Percentiles rank a stretch among this genome's conserved stretches.
Evolutionary conservation across 2,329 filamentous ascomycete species (phyloP).

Genomic region (Biscogniauxia mediterranea): DNA sequence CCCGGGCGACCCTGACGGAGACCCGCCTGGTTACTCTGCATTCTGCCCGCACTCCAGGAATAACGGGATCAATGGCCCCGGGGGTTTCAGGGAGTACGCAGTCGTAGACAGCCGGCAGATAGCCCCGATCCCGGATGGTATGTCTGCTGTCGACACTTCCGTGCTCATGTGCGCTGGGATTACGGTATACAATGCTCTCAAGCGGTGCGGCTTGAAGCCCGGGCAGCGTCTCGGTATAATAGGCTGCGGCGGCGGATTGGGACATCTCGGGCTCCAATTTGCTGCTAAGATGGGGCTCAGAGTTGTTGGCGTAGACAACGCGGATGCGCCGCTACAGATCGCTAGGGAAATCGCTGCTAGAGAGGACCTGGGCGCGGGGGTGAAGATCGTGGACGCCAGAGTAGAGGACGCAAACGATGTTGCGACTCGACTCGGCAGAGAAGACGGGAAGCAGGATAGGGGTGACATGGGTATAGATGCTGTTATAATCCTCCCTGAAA

Average conservation of each 20-base stretch:
- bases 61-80: constrained; percentile 26
- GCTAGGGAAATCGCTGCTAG: constrained; percentile 31
- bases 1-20: constrained; percentile 28
- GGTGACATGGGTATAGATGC: constrained; percentile 45
- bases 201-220: constrained; percentile 30
- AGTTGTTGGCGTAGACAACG: constrained; percentile 38
- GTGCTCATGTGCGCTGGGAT: constrained; percentile 44
- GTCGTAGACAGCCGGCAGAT: constrained; percentile 41
- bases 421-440: constrained; percentile 30
- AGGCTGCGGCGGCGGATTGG: constrained; percentile 35
- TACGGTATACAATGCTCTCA: constrained; percentile 41
- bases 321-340: constrained; percentile 34
- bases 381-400: constrained; percentile 40
- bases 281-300: constrained; percentile 32
- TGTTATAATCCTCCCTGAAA: constrained; percentile 45
- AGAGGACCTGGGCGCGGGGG: constrained; percentile 27
- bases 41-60: constrained; percentile 33
- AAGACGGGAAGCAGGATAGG: constrained; percentile 32
- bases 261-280: constrained; percentile 30
- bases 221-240: constrained; percentile 39
- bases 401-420: constrained; percentile 20
- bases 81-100: constrained; percentile 43
- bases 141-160: constrained; percentile 38
- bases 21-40: constrained; percentile 39
- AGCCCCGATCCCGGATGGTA: constrained; percentile 27